phyloP scores from a whole-genome alignment of 1,284 basidiomycete species.

The Ceratobasidium sp. region DNA sequence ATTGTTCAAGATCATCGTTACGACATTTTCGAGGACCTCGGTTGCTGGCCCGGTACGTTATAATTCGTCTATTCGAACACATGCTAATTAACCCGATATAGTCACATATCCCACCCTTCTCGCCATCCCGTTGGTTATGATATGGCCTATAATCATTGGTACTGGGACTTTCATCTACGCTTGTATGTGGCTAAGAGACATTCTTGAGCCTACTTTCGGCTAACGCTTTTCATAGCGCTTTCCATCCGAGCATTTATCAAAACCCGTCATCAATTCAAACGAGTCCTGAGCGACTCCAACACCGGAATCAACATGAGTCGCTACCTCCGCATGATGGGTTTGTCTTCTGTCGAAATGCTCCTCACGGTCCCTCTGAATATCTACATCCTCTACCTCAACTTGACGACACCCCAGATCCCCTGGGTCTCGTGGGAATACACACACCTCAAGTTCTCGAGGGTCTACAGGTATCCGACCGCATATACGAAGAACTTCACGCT shows the following conservation, averaged over 20 bases:
- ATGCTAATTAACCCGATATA: not conserved
- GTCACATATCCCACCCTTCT: constrained; percentile 40
- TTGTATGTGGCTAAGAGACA: constrained; percentile 19
- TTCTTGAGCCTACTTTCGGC: not conserved
- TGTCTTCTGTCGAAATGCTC: constrained; percentile 32
- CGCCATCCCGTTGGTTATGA: constrained; percentile 33
- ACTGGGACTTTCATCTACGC: constrained; percentile 43
- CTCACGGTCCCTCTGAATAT: constrained; percentile 29
- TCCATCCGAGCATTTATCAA: constrained; percentile 47
- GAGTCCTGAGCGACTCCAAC: constrained; percentile 26
- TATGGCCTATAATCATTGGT: constrained; percentile 42
- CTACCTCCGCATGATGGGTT: constrained; percentile 39
- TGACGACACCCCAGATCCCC: constrained; percentile 50
- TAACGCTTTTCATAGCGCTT: constrained; percentile 20
- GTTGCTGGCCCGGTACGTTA: constrained; percentile 43
- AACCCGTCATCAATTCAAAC: constrained; percentile 41
- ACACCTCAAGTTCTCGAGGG: constrained; percentile 55
- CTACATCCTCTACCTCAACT: constrained; percentile 49
- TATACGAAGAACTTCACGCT: not conserved
- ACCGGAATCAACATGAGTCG: constrained; percentile 25
- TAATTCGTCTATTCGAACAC: not conserved
- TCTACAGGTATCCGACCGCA: not conserved
- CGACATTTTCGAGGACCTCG: constrained; percentile 47
- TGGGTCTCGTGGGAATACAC: constrained; percentile 67
- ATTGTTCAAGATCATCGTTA: constrained; percentile 47